Evolutionary conservation across 2,329 filamentous ascomycete genomes (phyloP), one percentile per base, ranked within the genome.

Genomic region (Phaeosphaeriaceae sp.): DNA sequence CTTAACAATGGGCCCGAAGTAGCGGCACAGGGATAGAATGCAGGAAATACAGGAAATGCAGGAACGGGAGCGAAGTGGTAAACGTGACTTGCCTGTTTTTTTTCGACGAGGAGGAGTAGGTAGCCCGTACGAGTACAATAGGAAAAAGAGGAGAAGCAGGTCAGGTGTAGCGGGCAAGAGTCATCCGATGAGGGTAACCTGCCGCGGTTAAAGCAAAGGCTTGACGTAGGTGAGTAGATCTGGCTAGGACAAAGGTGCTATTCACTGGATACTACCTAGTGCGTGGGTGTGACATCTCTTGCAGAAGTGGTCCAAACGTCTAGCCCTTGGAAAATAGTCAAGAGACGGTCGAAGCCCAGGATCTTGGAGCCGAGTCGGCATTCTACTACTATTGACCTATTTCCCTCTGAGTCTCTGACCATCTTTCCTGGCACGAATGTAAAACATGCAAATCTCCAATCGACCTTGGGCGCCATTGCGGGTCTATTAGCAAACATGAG

Each of bases 401-500:
- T 26, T 26, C 23, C 21, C 23, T 26, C 23, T 26, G 23, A 11
- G 7, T 11, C 4, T 26, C 23, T n/a, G n/a, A n/a, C n/a, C n/a
- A n/a, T n/a, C n/a, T n/a, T 26, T 26, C 23, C 23, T 26, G 23
- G 23, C 23, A 26, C 36, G 28, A 20, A 42, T 38, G 40, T 11
- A 26, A 26, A 45, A 43, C 46, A 52, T 48, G 52, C 52, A 49
- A 50, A 52, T 46, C 43, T 42, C 41, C 40, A 45, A 48, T 52
- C 50, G 39, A 46, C 48, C 37, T 29, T 52, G 42, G 46, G 50
- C 46, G 46, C 50, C 39, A 46, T 46, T 46, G 55, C 57, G 56
- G 56, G 58, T 40, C 53, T 38, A 41, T 21, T 43, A 56, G 56
- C 57, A 58, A 52, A 47, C 44, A 54, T 50, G 52, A 54, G 48